Base-by-base conservation (phyloP, 768 basidiomycete species). In the Hericium coralloides region DNA sequence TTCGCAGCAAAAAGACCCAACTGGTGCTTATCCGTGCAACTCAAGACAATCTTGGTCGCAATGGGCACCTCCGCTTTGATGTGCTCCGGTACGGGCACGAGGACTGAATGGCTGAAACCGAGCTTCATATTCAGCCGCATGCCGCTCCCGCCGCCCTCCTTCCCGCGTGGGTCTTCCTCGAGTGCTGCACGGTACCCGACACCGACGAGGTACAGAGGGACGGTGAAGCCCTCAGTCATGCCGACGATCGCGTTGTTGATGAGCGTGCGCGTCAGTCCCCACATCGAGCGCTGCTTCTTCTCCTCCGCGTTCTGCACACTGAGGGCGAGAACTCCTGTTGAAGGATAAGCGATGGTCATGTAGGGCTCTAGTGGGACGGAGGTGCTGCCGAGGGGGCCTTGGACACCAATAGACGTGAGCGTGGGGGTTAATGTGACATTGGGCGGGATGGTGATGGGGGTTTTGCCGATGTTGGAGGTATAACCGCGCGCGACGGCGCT, bases 261-360 rank as follows among this genome's bases (percentile, higher is more conserved):
- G 62, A 94, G 78, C 0, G 93, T 88, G 54, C 95, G 84, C 14
- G 92, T 95, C 48, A 91, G 83, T n/a, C 95, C 95, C 95, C 95
- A 98, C 79, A 91, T 87, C 57, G 87, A 81, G 45, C 91, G 83
- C 70, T 98, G 95, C 53, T 81, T 73, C 68, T 91, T 89, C 52
- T 82, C 67, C 43, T 78, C 74, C 1, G 87, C 76, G 64, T 92
- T 77, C 61, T 87, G 79, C 18, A 81, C 74, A 23, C 67, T 48
- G 37, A 79, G 68, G 4, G 70, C 60, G 38, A 79, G 58, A 1
- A 69, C 66, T 23, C 70, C 60, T 5, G 68, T 66, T 26, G 70
- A 62, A 36, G 67, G 67, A 53, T 70, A 70, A 7, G 68, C 59
- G 56, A 79, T 66, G 25, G 65, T 64, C 69, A 83, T 74, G 65